Conservation (phyloP, 108 stramenopile species). For the Cylindrotheca fusiformis region DNA sequence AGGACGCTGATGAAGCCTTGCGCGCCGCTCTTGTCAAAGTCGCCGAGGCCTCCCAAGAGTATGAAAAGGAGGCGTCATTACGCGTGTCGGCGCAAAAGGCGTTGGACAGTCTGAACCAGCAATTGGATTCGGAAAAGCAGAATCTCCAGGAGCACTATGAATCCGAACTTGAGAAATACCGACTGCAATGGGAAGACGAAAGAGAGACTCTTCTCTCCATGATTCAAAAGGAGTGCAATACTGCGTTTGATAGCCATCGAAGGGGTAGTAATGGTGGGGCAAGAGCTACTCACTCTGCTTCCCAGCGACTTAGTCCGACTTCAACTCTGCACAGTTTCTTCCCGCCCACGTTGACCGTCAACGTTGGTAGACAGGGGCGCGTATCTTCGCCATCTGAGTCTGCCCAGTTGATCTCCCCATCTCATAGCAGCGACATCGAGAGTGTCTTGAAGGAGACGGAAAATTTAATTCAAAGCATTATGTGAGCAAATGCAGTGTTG, state of each 20-base stretch:
- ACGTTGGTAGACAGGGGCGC: not conserved
- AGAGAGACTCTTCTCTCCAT: slow-evolving; percentile 17
- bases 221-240: slow-evolving; percentile 43
- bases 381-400: not conserved
- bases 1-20: slow-evolving; percentile 24
- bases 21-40: slow-evolving; percentile 21
- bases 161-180: slow-evolving; percentile 16
- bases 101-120: slow-evolving; percentile 15
- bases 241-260: slow-evolving; percentile 26
- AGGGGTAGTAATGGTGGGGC: not conserved
- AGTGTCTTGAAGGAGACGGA: slow-evolving; percentile 34
- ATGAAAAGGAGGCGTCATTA: slow-evolving; percentile 17
- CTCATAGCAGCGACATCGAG: slow-evolving; percentile 22
- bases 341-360: not conserved
- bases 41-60: slow-evolving; percentile 17
- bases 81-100: slow-evolving; percentile 21
- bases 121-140: slow-evolving; percentile 20
- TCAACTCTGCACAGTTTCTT: not conserved
- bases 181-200: slow-evolving; percentile 32
- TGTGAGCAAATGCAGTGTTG: not conserved
- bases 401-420: too few species aligned
- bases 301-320: not conserved
- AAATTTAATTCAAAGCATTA: slow-evolving; percentile 29
- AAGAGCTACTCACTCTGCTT: too few species aligned
- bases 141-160: slow-evolving; percentile 7